phyloP scores from a whole-genome alignment of 2,329 filamentous ascomycete genomes.

The Pseudogymnoascus sp. region DNA sequence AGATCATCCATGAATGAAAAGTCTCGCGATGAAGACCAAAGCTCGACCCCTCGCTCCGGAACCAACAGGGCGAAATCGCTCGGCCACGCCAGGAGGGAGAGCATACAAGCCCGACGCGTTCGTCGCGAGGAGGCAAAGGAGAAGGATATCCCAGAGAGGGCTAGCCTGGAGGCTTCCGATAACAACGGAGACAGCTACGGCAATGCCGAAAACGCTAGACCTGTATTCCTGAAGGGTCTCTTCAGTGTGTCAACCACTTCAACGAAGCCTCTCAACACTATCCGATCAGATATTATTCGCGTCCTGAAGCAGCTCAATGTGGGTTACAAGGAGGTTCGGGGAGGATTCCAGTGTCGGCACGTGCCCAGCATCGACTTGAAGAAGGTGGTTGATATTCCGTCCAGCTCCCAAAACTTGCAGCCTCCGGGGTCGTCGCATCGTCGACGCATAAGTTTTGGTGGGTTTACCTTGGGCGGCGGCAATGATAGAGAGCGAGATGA shows the following conservation, averaged over 20 bases:
- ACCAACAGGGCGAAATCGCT: constrained; percentile 77
- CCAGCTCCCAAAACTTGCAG: constrained; percentile 39
- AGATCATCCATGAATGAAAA: constrained; percentile 38
- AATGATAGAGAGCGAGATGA: constrained; percentile 65
- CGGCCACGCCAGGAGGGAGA: constrained; percentile 81
- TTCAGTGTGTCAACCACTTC: constrained; percentile 98
- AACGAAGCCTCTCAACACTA: constrained; percentile 77
- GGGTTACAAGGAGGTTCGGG: constrained; percentile 87
- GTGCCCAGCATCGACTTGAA: constrained; percentile 83
- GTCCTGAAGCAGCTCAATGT: constrained; percentile 83
- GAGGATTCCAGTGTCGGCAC: constrained; percentile 85
- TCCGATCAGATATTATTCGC: constrained; percentile 82
- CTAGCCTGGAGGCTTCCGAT: constrained; percentile 67
- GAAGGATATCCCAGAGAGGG: constrained; percentile 83
- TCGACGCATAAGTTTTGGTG: constrained; percentile 78
- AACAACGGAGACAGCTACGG: constrained; percentile 55
- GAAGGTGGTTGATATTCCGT: constrained; percentile 55
- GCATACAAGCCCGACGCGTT: constrained; percentile 78
- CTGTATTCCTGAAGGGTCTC: constrained; percentile 89
- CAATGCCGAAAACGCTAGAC: constrained; percentile 76
- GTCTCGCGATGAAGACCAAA: constrained; percentile 39
- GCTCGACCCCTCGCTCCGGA: constrained; percentile 49
- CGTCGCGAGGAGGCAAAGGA: constrained; percentile 65
- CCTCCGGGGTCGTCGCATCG: constrained; percentile 48
- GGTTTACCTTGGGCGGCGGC: constrained; percentile 48